These are phyloP conservation scores for Trametes gibbosa DNA, from an alignment of 768 basidiomycete species.

Conservation along the genomic window DNA sequence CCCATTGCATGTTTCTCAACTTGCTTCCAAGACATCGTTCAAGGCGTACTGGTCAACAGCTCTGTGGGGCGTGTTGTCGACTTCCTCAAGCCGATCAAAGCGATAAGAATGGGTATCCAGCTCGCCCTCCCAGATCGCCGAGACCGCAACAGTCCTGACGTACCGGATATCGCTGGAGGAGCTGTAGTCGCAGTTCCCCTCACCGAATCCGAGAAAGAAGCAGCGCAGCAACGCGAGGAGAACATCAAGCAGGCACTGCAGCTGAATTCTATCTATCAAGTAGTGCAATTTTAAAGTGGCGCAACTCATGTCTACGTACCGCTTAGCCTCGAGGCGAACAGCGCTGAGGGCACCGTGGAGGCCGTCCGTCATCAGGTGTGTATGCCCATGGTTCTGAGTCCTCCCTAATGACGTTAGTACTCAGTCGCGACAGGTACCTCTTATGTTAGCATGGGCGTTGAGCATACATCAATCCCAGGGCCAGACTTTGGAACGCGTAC, in stretches of 20 bases:
- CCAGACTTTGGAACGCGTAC: slow-evolving; percentile 82
- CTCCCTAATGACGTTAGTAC: background rate
- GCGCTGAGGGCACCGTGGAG: slow-evolving; percentile 55
- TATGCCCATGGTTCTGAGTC: background rate
- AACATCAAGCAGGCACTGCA: slow-evolving; percentile 20
- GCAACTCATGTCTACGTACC: slow-evolving; percentile 48
- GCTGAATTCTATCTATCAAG: slow-evolving; percentile 45
- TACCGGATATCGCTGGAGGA: background rate
- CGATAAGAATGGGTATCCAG: slow-evolving; percentile 35
- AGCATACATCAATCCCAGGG: slow-evolving; percentile 91
- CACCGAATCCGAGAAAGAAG: background rate
- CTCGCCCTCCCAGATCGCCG: slow-evolving; percentile 26
- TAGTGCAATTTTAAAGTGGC: slow-evolving; percentile 57
- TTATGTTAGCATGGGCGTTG: slow-evolving; percentile 84
- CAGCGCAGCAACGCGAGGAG: slow-evolving; percentile 4
- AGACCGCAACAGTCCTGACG: background rate
- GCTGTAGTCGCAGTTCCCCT: background rate
- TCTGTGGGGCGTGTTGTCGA: slow-evolving; percentile 46
- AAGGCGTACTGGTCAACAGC: slow-evolving; percentile 71
- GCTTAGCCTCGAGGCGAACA: slow-evolving; percentile 60
- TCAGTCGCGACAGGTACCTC: slow-evolving; percentile 39
- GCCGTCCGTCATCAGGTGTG: slow-evolving; percentile 57
- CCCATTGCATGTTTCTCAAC: background rate
- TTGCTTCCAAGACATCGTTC: slow-evolving; percentile 51
- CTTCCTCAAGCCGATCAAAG: slow-evolving; percentile 34